Evolutionary conservation across 2,329 filamentous ascomycete species (phyloP).

Genomic region (Xylariaceae sp.): DNA sequence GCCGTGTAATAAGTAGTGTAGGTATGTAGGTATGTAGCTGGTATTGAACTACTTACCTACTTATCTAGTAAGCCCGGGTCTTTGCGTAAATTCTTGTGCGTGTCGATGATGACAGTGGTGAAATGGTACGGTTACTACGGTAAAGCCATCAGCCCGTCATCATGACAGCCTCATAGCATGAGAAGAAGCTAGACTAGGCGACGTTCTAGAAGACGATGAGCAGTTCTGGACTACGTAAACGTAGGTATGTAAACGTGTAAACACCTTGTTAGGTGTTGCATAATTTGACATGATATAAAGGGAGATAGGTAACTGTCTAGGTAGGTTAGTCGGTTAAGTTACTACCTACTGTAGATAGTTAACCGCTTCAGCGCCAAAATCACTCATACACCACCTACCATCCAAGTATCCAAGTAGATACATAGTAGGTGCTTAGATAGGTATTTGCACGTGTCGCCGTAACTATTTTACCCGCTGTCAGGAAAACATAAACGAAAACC

Average conservation of each 20-base stretch:
- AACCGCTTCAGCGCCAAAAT: not conserved
- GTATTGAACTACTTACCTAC: not conserved
- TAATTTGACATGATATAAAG: too few relatives aligned
- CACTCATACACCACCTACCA: not conserved
- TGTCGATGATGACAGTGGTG: not conserved
- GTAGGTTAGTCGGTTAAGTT: too few relatives aligned
- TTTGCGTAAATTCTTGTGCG: not conserved
- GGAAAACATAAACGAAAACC: too few relatives aligned
- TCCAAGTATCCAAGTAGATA: too few relatives aligned
- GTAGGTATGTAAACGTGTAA: too few relatives aligned
- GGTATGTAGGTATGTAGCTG: too few relatives aligned
- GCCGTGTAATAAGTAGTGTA: too few relatives aligned
- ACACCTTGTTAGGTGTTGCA: too few relatives aligned
- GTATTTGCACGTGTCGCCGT: too few relatives aligned
- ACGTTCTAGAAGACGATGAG: not conserved
- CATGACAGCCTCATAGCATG: not conserved
- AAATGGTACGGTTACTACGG: not conserved
- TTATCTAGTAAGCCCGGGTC: not conserved
- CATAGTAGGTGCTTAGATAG: too few relatives aligned
- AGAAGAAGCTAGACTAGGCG: not conserved
- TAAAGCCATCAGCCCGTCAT: not conserved
- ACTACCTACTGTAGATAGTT: not conserved
- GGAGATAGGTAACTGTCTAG: too few relatives aligned
- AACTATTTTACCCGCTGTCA: too few relatives aligned
- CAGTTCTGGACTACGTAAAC: not conserved